Evolutionary conservation across 2,329 filamentous ascomycete genomes (phyloP), one percentile per base, ranked within the genome.

Genomic region (Fusarium marasasianum): DNA sequence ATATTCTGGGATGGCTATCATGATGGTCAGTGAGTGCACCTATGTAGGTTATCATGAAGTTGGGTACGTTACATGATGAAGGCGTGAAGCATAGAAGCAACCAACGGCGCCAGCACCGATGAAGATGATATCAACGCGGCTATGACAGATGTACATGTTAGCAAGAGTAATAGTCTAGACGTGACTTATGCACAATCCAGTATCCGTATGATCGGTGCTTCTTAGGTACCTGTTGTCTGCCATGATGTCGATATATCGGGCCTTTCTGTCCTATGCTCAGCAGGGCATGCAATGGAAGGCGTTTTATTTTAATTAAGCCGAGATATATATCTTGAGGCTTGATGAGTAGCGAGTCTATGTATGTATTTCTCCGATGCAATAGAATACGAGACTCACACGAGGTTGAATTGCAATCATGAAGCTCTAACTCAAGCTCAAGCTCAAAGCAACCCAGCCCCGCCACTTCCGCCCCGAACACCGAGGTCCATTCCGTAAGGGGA

Each of bases 71-170:
- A 89, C 88, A 75, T 89, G 85, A 75, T 92, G 90, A 22, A 93
- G 86, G 29, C 92, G 86, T 12, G 91, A 92, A 53, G 90, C 91
- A 77, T 93, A 93, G 83, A 93, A 93, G 63, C 91, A 92, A 63
- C 92, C 92, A 47, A 94, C 91, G 69, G 92, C 91, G 73, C 91
- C 92, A 29, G 91, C 91, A 79, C 92, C 91, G 66, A 93, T 88
- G 74, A 93, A 91, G 64, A 93, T 86, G 63, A 93, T 84, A 72
- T 91, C 86, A 33, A 87, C 83, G 53, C 77, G 77, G 57, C 76
- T 77, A 24, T 33, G 54, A 31, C 15, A 40, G 17, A 41, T 29
- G 45, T 12, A 24, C 20, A 51, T 37, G 68, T 77, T 63, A 73
- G 76, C 44, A 24, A 35, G 41, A 33, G 76, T 47, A 24, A 35